Evolutionary conservation across 495 filamentous ascomycete genomes (phyloP), one percentile per base, ranked within the genome.

Genomic region (Penicillium taxi): DNA sequence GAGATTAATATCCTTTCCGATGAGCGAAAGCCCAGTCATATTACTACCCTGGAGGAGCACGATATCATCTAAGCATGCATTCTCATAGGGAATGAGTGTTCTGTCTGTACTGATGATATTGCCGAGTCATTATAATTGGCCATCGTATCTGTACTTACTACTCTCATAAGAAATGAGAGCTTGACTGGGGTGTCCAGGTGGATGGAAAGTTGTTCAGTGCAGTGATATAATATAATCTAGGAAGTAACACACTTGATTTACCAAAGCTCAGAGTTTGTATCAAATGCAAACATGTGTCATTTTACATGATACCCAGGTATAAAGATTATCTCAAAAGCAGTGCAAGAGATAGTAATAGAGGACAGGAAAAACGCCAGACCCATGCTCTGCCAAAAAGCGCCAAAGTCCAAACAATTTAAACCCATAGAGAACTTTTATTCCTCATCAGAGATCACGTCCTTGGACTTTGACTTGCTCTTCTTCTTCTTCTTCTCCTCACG

Each of bases 401-500:
- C 53, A 41, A 50, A 47, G 26, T 48, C 37, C 34, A 48, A 49
- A 52, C 45, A 52, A 45, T 26, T 33, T 37, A 47, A 51, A 36
- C 28, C 35, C 8, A 12, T 7, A 20, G 31, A 37, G 29, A 33
- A 42, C 37, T 16, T 26, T 57, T 43, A 62, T 32, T 55, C 57
- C 26, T 52, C 55, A 36, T 64, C 63, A 44, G 55, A 57, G 19
- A 42, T 40, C 9, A 41, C 51, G 15, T 57, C 53, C 52, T 63
- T 61, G 36, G 57, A 58, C 59, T 67, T 67, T 59, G 57, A 63
- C 54, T 65, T n/a, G n/a, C n/a, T 65, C 56, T 60, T 67, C 48
- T 67, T 67, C 42, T 67, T 64, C 44, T 64, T 67, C 52, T 63
- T 67, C 33, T 67, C 61, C 39, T 62, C 64, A 40, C 52, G 55